These are phyloP conservation scores for Inosperma sp. DNA, from an alignment of 768 basidiomycete species.

Conservation along the genomic window DNA sequence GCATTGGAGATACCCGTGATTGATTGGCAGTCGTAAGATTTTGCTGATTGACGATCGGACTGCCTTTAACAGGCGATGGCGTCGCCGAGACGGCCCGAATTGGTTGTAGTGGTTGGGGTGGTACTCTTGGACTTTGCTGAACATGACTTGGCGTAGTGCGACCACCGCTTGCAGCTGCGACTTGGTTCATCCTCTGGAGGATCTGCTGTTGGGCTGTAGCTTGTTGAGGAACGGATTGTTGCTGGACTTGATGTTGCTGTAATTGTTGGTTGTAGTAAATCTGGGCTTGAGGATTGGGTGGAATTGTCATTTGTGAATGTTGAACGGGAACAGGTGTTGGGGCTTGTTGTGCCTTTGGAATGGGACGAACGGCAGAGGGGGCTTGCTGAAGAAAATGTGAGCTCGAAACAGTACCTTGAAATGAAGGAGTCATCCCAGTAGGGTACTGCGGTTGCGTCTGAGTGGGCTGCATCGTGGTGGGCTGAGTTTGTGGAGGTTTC, in stretches of 20 bases:
- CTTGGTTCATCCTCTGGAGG: conserved; percentile 16
- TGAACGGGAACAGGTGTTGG: conserved; percentile 1
- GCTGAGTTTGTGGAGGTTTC: conserved; percentile 13
- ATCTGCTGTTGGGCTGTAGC: conserved; percentile 12
- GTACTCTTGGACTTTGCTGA: conserved; percentile 27
- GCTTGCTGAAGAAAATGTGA: conserved; percentile 17
- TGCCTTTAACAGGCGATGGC: conserved; percentile 29
- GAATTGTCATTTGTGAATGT: conserved; percentile 8
- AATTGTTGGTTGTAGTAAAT: conserved; percentile 8
- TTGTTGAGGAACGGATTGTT: conserved; percentile 15
- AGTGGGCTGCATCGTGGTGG: conserved; percentile 6
- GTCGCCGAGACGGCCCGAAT: conserved; percentile 12
- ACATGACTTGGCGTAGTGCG: conserved; percentile 17
- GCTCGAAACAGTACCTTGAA: conserved; percentile 11
- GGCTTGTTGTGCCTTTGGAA: conserved; percentile 5
- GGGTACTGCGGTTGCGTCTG: conserved; percentile 15
- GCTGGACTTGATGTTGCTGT: conserved; percentile 11
- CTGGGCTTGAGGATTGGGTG: conserved; percentile 1
- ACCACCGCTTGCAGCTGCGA: conserved; percentile 14
- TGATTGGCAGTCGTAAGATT: conserved; percentile 22
- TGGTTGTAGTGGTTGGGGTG: conserved; percentile 21
- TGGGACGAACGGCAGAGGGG: conserved; percentile 7
- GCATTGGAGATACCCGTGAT: conserved; percentile 18
- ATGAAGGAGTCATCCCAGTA: conserved; percentile 3
- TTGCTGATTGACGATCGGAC: conserved; percentile 35